phyloP scores from a whole-genome alignment of 116 monocot species.

The Phalaenopsis hybrid region DNA sequence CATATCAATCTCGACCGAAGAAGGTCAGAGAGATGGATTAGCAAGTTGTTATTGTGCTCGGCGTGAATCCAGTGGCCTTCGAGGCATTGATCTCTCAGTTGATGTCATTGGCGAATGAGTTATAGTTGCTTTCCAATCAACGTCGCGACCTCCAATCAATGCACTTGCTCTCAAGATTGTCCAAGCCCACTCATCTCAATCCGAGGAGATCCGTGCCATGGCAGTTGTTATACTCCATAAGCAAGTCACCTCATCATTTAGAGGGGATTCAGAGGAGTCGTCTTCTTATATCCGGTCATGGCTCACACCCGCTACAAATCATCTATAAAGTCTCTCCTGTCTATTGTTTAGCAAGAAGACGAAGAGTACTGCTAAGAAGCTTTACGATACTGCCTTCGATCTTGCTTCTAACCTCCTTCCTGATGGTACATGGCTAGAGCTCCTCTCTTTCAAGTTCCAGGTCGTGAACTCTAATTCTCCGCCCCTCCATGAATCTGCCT shows the following conservation, averaged over 20 bases:
- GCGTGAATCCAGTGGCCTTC: slow-evolving; percentile 20
- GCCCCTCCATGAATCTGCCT: slow-evolving; percentile 38
- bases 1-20: neutral
- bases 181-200: slow-evolving; percentile 20
- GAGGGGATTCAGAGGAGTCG: neutral
- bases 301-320: slow-evolving; percentile 34
- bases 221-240: slow-evolving; percentile 38
- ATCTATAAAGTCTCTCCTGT: slow-evolving; percentile 54
- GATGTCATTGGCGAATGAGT: slow-evolving; percentile 22
- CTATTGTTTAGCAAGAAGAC: slow-evolving; percentile 42
- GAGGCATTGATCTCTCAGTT: slow-evolving; percentile 22
- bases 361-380: slow-evolving; percentile 69
- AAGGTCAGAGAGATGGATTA: slow-evolving; percentile 2
- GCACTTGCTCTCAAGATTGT: slow-evolving; percentile 32
- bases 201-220: slow-evolving; percentile 37
- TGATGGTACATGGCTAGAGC: slow-evolving; percentile 73
- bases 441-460: slow-evolving; percentile 80
- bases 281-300: slow-evolving; percentile 25
- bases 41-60: slow-evolving; percentile 11
- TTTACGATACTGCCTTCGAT: slow-evolving; percentile 75
- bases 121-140: slow-evolving; percentile 29
- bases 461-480: slow-evolving; percentile 60
- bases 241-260: slow-evolving; percentile 21
- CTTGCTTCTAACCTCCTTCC: slow-evolving; percentile 76
- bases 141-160: slow-evolving; percentile 34